Evolutionary conservation across 2,329 filamentous ascomycete species (phyloP), one percentile per base, ranked within the genome.

Genomic region (Trichoderma lentiforme): DNA sequence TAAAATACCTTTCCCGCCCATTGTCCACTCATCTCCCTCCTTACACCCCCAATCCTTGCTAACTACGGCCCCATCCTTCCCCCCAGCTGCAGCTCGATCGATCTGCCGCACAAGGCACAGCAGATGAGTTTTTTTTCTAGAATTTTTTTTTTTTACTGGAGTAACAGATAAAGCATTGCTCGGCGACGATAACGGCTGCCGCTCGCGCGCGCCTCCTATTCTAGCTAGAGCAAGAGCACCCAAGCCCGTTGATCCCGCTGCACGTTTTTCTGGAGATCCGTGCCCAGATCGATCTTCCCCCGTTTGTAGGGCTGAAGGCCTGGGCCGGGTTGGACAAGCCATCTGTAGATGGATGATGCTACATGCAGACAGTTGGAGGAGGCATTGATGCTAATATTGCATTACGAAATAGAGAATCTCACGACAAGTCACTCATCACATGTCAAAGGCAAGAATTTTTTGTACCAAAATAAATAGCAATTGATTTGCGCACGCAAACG

Each of bases 251-350:
- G 43, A 62, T 47, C 57, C 43, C 43, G 60, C 39, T 70, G 67
- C 58, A 70, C 43, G 58, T 56, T 24, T 51, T 53, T 24, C 58
- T 70, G 68, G 43, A 61, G 68, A 70, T 70, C 47, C 32, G 58
- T 36, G 43, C 32, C 28, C 26, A 53, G 47, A 53, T 53, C 21
- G 58, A 62, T 53, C 43, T 61, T 60, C 26, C 34, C 36, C 57
- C 34, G 34, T 47, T 60, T n/a, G n/a, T 67, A 71, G 70, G 70
- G 70, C 61, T 71, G 70, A 67, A 53, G 24, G 51, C 21, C 64
- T 24, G 28, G 34, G 11, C 11, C n/a, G n/a, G 43, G 47, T 24
- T 53, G 47, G 47, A 53, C 21, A 53, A 43, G 39, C 39, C 15
- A 6, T 34, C 11, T 1, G 34, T n/a, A 7, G 39, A 43, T 43